A percentile compares a stretch with the other conserved stretches of the same genome.
These are phyloP conservation scores for Fusarium acutatum DNA, from an alignment of 2,329 filamentous ascomycete species.

Conservation along the genomic window DNA sequence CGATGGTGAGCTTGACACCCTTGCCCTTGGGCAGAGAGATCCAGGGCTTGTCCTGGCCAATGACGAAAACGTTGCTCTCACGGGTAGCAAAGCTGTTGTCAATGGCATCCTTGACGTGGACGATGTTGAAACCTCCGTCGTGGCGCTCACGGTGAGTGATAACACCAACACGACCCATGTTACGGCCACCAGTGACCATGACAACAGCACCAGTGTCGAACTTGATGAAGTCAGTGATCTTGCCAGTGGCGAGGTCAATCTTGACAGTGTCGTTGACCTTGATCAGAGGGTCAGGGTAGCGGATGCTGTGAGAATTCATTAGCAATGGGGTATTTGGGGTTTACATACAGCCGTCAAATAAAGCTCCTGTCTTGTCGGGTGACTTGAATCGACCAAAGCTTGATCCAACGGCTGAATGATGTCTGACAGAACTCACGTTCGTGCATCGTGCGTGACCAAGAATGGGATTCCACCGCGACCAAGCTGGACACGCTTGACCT, in stretches of 20 bases:
- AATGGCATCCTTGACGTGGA: constrained; percentile 99
- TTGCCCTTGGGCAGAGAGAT: constrained; percentile 99
- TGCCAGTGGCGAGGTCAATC: constrained; percentile 96
- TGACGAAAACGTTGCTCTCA: constrained; percentile 99
- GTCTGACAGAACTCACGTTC: constrained; percentile 98
- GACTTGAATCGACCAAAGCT: constrained; percentile 81
- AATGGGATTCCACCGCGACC: constrained; percentile 99
- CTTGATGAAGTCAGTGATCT: constrained; percentile 97
- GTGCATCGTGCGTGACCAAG: constrained; percentile 99
- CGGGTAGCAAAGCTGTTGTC: constrained; percentile 99
- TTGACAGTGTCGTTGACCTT: constrained; percentile 99
- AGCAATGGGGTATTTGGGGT: constrained; percentile 48
- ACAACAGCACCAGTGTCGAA: constrained; percentile 98
- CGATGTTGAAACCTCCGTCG: constrained; percentile 99
- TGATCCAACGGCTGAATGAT: constrained; percentile 99
- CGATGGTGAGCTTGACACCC: constrained; percentile 99
- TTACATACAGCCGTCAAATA: constrained; percentile 65
- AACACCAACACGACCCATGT: constrained; percentile 99
- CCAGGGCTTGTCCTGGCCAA: constrained; percentile 98
- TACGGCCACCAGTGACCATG: constrained; percentile 99
- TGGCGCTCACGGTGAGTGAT: constrained; percentile 99
- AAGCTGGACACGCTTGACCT: constrained; percentile 99
- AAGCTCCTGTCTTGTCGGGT: constrained; percentile 48
- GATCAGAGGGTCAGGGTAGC: constrained; percentile 97
- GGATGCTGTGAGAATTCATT: constrained; percentile 75